phyloP scores from a whole-genome alignment of 192 early-diverging fungal genomes.

The Coemansia guatemalensis region DNA sequence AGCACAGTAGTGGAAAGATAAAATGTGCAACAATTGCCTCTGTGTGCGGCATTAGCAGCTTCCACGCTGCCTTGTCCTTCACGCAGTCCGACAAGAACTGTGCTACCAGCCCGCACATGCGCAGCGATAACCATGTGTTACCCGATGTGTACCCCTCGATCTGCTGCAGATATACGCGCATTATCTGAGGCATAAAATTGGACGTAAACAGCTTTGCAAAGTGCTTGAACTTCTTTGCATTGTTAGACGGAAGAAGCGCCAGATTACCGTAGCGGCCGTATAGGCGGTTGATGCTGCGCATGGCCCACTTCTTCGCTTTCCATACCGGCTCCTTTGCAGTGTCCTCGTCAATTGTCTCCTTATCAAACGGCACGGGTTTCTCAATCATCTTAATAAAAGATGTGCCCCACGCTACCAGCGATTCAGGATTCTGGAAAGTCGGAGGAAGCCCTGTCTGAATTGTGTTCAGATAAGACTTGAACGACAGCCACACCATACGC shows the following conservation, averaged over 20 bases:
- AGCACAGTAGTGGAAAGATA: conserved; percentile 93
- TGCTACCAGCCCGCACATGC: conserved; percentile 67
- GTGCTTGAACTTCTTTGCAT: conserved; percentile 47
- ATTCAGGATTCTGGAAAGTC: conserved; percentile 63
- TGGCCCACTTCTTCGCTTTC: conserved; percentile 97
- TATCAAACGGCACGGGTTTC: conserved; percentile 62
- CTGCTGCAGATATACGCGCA: conserved; percentile 81
- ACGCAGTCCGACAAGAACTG: conserved; percentile 82
- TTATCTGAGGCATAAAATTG: conserved; percentile 89
- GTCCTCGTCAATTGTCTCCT: conserved; percentile 63
- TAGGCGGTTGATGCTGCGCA: conserved; percentile 81
- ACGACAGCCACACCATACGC: conserved; percentile 78
- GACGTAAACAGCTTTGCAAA: conserved; percentile 86
- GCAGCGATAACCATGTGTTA: conserved; percentile 71
- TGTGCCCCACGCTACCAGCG: conserved; percentile 86
- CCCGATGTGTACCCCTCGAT: conserved; percentile 73
- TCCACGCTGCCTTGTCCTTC: conserved; percentile 88
- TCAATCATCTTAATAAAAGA: conserved; percentile 79
- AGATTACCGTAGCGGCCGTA: conserved; percentile 77
- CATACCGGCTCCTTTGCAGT: conserved; percentile 81
- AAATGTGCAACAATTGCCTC: conserved; percentile 81
- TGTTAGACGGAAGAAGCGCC: conserved; percentile 56
- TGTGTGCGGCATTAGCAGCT: conserved; percentile 81
- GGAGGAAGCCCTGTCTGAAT: conserved; percentile 59
- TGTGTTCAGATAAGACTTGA: conserved; percentile 78